These are phyloP conservation scores for Colletotrichum sp. DNA, from an alignment of 2,329 filamentous ascomycete genomes.

Conservation along the genomic window DNA sequence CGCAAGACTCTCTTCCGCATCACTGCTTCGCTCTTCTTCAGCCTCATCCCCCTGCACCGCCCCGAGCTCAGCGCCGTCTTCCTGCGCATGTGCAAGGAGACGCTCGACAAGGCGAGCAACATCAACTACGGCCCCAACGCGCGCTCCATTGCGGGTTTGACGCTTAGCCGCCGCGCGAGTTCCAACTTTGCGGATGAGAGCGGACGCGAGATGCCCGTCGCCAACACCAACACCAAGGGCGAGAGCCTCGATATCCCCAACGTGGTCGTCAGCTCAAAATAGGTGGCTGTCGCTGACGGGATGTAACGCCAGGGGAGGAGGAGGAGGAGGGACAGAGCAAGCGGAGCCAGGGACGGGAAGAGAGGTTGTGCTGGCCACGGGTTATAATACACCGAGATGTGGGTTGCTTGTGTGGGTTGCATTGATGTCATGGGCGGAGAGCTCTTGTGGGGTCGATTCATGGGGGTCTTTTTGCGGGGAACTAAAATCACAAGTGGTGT, in stretches of 20 bases:
- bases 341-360: background rate
- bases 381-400: background rate
- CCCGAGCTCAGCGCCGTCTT: slow-evolving; percentile 29
- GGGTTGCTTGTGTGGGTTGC: slow-evolving; percentile 1
- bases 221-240: slow-evolving; percentile 6
- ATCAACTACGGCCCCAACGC: slow-evolving; percentile 22
- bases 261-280: slow-evolving; percentile 11
- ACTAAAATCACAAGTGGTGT: background rate
- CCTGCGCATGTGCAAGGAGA: slow-evolving; percentile 28
- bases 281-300: background rate
- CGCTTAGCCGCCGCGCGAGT: slow-evolving; percentile 18
- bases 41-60: slow-evolving; percentile 32
- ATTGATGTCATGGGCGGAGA: slow-evolving; percentile 4
- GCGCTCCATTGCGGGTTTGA: slow-evolving; percentile 8
- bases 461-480: background rate
- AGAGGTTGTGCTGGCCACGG: background rate
- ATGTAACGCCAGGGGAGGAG: background rate
- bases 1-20: slow-evolving; percentile 34
- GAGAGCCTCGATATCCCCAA: slow-evolving; percentile 8
- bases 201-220: slow-evolving; percentile 18
- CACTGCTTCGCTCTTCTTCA: slow-evolving; percentile 33
- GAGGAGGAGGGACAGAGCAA: background rate
- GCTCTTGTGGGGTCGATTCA: background rate
- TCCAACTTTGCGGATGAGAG: slow-evolving; percentile 19
- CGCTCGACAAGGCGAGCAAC: slow-evolving; percentile 27